Conservation (phyloP, 345 rosid species). For the Kernera saxatilis region DNA sequence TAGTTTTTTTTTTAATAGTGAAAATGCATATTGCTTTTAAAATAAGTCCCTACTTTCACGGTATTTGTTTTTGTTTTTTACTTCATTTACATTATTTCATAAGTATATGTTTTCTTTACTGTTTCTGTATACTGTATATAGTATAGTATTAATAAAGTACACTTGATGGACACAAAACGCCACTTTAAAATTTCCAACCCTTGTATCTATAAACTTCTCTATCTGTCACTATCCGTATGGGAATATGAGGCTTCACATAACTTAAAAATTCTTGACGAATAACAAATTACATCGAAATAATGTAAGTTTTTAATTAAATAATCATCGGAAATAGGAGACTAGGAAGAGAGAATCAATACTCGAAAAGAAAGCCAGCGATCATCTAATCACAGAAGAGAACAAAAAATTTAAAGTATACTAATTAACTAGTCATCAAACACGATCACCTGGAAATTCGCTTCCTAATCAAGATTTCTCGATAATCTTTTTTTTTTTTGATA, state of each 20-base stretch:
- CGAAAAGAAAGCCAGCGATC: conserved; percentile 19
- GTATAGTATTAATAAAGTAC: neutral
- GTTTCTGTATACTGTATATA: too few relatives aligned
- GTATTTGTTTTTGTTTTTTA: too few relatives aligned
- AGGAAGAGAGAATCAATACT: conserved; percentile 15
- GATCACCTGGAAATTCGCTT: conserved; percentile 31
- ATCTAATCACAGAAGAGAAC: conserved; percentile 30
- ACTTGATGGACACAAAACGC: neutral
- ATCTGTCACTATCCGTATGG: conserved; percentile 12
- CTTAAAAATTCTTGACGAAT: neutral
- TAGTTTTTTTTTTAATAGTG: neutral
- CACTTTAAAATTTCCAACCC: neutral
- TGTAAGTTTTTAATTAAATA: neutral
- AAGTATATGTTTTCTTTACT: too few relatives aligned
- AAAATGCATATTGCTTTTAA: too few relatives aligned
- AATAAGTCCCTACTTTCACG: too few relatives aligned
- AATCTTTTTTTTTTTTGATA: neutral
- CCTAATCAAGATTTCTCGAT: conserved; percentile 25
- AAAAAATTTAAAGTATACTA: neutral
- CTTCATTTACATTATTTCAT: too few relatives aligned
- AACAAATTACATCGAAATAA: conserved; percentile 7
- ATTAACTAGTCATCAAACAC: conserved; percentile 6
- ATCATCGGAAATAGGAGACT: neutral
- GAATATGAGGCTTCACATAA: neutral
- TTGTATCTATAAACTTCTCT: neutral